Evolutionary conservation across 495 filamentous ascomycete genomes (phyloP).

Genomic region (Penicillium manginii): DNA sequence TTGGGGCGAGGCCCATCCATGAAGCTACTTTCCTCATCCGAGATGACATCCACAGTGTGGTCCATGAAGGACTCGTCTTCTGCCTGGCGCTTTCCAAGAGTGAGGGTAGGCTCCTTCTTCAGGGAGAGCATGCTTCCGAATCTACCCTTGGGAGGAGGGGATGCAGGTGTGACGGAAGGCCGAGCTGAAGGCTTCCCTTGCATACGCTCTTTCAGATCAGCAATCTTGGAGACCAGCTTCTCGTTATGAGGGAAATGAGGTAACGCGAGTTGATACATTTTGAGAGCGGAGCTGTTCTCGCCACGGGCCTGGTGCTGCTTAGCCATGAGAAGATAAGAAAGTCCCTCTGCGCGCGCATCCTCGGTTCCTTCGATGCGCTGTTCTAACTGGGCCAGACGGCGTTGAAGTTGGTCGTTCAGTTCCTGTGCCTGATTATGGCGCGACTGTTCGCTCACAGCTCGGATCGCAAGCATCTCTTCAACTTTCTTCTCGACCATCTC

Average conservation of each 20-base stretch:
- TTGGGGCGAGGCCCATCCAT: slow-evolving; percentile 41
- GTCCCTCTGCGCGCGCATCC: slow-evolving; percentile 74
- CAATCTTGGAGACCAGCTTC: slow-evolving; percentile 80
- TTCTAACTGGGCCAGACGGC: slow-evolving; percentile 81
- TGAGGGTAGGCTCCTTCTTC: slow-evolving; percentile 36
- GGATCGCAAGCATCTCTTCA: slow-evolving; percentile 79
- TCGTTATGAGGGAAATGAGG: slow-evolving; percentile 85
- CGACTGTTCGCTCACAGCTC: slow-evolving; percentile 55
- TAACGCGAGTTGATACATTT: slow-evolving; percentile 83
- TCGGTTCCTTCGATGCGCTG: slow-evolving; percentile 77
- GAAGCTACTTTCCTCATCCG: slow-evolving; percentile 37
- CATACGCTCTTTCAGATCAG: slow-evolving; percentile 64
- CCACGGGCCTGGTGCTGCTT: slow-evolving; percentile 86
- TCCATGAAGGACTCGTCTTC: slow-evolving; percentile 41
- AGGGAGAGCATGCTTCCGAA: slow-evolving; percentile 48
- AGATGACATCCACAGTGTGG: slow-evolving; percentile 23
- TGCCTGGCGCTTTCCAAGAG: slow-evolving; percentile 37
- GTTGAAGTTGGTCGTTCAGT: slow-evolving; percentile 77
- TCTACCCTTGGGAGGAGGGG: slow-evolving; percentile 30
- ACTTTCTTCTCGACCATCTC: slow-evolving; percentile 92
- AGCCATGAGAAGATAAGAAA: slow-evolving; percentile 85
- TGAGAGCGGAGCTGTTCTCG: slow-evolving; percentile 76
- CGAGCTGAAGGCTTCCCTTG: slow-evolving; percentile 34
- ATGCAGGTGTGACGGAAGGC: slow-evolving; percentile 19
- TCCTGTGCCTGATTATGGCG: slow-evolving; percentile 54